Base-by-base conservation (phyloP, 2,329 filamentous ascomycete species). In the Ophiocordyceps camponoti-rufipedis region DNA sequence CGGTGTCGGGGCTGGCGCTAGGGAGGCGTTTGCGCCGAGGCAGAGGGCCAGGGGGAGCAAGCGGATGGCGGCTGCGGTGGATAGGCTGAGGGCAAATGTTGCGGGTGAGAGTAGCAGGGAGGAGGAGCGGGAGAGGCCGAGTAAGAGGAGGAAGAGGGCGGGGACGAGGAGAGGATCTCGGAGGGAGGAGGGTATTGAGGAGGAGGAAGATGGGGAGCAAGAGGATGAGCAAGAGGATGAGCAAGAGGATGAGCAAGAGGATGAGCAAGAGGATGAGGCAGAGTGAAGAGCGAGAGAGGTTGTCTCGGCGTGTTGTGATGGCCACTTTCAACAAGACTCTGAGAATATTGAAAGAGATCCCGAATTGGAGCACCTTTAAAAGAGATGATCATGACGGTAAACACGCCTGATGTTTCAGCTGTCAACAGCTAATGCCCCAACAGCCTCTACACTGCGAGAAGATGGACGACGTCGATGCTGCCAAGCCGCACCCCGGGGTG, bases 11-110 rank as follows among this genome's bases (percentile, higher is more conserved):
- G 72, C 71, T 0, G 83, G 84, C 0, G 74, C 74, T 12, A 73
- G 66, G 35, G 74, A 80, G 49, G 75, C 73, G 0, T 88, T 85
- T 64, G 83, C 70, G 23, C 85, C 84, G 0, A 72, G 82, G 46
- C 78, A 80, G 50, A 75, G 66, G 28, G 71, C 65, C 12, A 74
- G 74, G 48, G 76, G 74, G 35, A 88, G 81, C 56, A 66, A 84
- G 61, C 73, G 82, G 47, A 82, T 93, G 82, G 78, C 77, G 41
- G 80, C 77, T 46, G 85, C 85, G 0, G 77, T 91, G 46, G 74
- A 72, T 47, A 76, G 70, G 58, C 65, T 93, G 46, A 75, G 77
- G 49, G 56, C 58, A 13, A 62, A 62, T 45, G 50, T 55, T 10
- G 45, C 54, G 8, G 53, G 44, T 2, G 40, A 49, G 19, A 38